Base-by-base conservation (phyloP, 805 yeast species). In the Scheffersomyces spartinae region DNA sequence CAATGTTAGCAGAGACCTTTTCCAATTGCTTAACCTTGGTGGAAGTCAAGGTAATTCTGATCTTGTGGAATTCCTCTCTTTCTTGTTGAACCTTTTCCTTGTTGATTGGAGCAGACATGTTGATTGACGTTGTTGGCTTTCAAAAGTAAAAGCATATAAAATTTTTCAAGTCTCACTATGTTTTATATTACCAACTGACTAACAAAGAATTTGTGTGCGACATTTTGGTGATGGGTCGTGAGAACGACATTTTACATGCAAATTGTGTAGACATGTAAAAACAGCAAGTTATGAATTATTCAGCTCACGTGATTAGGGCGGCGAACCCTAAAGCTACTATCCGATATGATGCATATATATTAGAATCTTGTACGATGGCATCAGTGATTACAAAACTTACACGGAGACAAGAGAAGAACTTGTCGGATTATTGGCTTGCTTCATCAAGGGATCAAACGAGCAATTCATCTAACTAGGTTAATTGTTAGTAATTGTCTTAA, bases 11-110 rank as follows among this genome's bases (percentile, higher is more conserved):
- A 52, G 93, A 84, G 53, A 91, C 96, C 65, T 79, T 81, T 75
- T 91, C 98, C 62, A 91, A 76, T 69, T 82, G 91, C 79, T 85
- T 83, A 58, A 91, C 95, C 74, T 88, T 85, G 75, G 95, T 84
- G 50, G 98, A 91, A 61, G 94, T 85, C 74, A 91, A 75, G 62
- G 96, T 85, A 70, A 91, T 86, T 79, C 97, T 86, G 73, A 91
- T 86, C 81, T 86, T 88, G 78, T 79, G 83, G 74, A 82, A 69
- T 61, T 73, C 75, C 60, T 73, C 75, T 62, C 74, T 79, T 57
- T 71, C 76, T 64, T 71, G 84, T 64, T 76, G 83, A 64, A 73
- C 84, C 64, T 83, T 83, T 64, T 81, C 91, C 73, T 80, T 77
- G 64, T 76, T 72, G 56, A 72, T 64, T 47, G 55, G 64, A 64